Evolutionary conservation across 1,139 yeast species (phyloP), one percentile per base, ranked within the genome.

Genomic region (Suhomyces yuchorum): DNA sequence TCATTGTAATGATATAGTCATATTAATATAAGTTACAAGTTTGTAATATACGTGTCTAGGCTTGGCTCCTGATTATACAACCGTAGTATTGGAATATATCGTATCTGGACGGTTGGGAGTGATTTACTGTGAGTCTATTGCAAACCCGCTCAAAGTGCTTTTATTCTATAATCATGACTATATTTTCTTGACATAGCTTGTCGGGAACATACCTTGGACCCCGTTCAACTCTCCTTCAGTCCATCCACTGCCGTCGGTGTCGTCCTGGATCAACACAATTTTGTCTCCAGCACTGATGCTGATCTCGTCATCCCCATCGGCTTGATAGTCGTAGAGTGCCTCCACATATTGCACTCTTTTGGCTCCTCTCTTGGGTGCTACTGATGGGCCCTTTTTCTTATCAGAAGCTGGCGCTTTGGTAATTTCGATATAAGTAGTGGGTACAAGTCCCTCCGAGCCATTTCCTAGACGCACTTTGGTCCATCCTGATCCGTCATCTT

Each of bases 401-500:
- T 57, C 49, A 4, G 57, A 59, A 14, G 28, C 26, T 23, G 43
- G 15, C n/a, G n/a, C n/a, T 42, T 23, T 41, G 15, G 43, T 41
- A 12, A 86, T 65, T 55, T 84, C 84, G n/a, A 92, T 67, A 60
- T 95, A 95, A 1, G 87, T 68, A 0, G 96, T 84, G 1, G 99
- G 99, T 2, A 92, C 97, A 26, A 93, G 73, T 0, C 99, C 99
- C 43, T 70, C 70, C 9, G 65, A 61, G 52, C 55, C 86, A 74
- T 44, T 71, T 56, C 42, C 65, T 44, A 48, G 71, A 66, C 47
- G 67, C 53, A 57, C 85, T 80, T 56, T 69, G 1, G 96, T 85
- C 99, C 99, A 95, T 0, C 99, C 99, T 7, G 93, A 84, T 0
- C 97, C 97, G 56, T 88, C 93, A 63, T 93, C 98, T 3, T 71